Percentiles rank a stretch among this genome's conserved stretches.
Evolutionary conservation across 2,329 filamentous ascomycete genomes (phyloP).

Genomic region (Aspergillus persii): DNA sequence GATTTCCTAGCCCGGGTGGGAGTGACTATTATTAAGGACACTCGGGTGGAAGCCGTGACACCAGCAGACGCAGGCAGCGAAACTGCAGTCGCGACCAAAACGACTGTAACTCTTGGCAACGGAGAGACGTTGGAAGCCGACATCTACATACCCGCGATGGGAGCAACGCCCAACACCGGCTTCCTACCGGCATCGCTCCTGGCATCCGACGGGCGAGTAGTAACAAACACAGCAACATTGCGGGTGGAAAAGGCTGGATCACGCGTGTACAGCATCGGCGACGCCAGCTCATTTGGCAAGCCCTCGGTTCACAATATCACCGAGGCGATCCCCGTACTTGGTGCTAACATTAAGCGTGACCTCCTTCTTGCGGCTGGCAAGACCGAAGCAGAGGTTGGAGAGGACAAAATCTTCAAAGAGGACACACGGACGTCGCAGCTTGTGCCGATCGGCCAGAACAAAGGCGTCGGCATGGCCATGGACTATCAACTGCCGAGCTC

Average conservation of each 20-base stretch:
- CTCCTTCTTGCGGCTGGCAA: constrained; percentile 34
- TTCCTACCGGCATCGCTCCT: constrained; percentile 38
- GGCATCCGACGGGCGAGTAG: constrained; percentile 37
- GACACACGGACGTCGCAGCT: constrained; percentile 48
- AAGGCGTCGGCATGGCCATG: constrained; percentile 47
- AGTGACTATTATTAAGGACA: constrained; percentile 47
- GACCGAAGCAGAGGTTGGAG: constrained; percentile 15
- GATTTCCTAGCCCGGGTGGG: constrained; percentile 44
- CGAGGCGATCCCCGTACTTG: constrained; percentile 43
- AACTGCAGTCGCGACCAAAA: constrained; percentile 21
- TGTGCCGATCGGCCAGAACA: constrained; percentile 47
- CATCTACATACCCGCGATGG: constrained; percentile 50
- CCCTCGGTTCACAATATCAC: constrained; percentile 46
- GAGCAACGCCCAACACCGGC: constrained; percentile 42
- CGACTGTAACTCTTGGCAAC: constrained; percentile 40
- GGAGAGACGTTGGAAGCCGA: constrained; percentile 44
- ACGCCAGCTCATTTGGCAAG: constrained; percentile 41
- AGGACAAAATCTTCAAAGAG: constrained; percentile 40
- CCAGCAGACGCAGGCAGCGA: constrained; percentile 31
- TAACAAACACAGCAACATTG: constrained; percentile 38
- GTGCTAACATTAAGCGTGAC: constrained; percentile 51
- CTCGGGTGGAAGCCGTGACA: constrained; percentile 34
- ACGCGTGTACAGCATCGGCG: constrained; percentile 49
- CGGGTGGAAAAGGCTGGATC: constrained; percentile 37
- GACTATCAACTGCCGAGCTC: constrained; percentile 46